Evolutionary conservation across 768 basidiomycete genomes (phyloP), one percentile per base, ranked within the genome.

Genomic region (Russula lepida): DNA sequence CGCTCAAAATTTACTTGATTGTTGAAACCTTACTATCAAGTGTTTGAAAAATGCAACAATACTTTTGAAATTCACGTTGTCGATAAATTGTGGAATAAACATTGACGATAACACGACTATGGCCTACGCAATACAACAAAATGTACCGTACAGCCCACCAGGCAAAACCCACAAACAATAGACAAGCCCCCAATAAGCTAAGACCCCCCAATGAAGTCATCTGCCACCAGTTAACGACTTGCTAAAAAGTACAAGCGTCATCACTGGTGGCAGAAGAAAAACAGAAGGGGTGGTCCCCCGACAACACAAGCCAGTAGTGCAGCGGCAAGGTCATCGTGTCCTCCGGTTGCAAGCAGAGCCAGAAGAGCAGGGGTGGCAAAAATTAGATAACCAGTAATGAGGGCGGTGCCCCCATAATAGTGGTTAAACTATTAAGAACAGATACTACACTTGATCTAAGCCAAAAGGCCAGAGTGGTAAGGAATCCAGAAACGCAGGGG

Each of bases 401-500:
- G 59, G 67, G 69, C 69, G 63, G 69, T 70, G 69, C 69, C 69
- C 61, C 60, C 69, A 70, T 70, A 70, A 70, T 70, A 70, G 69
- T 70, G 69, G 69, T 84, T 83, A 83, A 83, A 83, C 82, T 83
- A 83, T 83, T 84, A 87, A 89, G 86, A 88, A 89, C 88, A 90
- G 87, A 89, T 91, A 90, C 89, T 89, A 90, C 89, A 90, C 88
- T 89, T 89, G 88, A 89, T 90, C 88, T 89, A 89, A 90, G 89
- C 88, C 88, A 89, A 89, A 87, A 88, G 87, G 86, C 86, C 86
- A 88, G 86, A 88, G 86, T 87, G 86, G 86, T 86, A 78, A 84
- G 64, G 75, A 63, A 12, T 52, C 19, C 11, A 5, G 19, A 0
- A 0, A 30, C 4, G 19, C 7, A 35, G 17, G 15, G 0, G 49